Base-by-base conservation (phyloP, 2,329 filamentous ascomycete species). In the Botrytis porri region DNA sequence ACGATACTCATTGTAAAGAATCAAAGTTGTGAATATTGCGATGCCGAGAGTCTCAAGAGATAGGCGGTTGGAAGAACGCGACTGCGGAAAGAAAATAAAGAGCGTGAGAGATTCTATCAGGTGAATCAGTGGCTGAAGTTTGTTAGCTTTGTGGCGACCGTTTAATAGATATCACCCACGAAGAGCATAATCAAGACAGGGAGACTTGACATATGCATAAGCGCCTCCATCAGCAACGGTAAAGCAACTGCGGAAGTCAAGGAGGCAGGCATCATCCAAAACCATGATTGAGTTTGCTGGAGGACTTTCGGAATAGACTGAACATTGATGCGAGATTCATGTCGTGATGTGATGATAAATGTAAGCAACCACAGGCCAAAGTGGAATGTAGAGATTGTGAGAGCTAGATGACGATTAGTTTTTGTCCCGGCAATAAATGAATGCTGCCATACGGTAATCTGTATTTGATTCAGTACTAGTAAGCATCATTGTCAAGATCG, bases 191-290 rank as follows among this genome's bases (percentile, higher is more conserved):
- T 71, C 5, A 80, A 39, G 12, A 77, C 75, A n/a, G 76, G 75
- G 25, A 80, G 71, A 61, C 76, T 79, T 18, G 76, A 75, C 75
- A 79, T 75, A 61, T 80, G 77, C 1, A 79, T 61, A 8, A 80
- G 41, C 16, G 74, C 77, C 70, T 79, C 73, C 37, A 78, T 62
- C 25, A 79, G 66, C 69, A 79, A 62, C 16, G 77, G 78, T 14
- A 79, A 57, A 48, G 78, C 75, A 3, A 73, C 72, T 8, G 77
- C 76, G 59, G 77, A 77, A 32, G 75, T 51, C 12, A 77, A 39
- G 37, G 77, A 70, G 3, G 76, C 76, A 25, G 75, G 73, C 61
- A 78, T 51, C 76, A 77, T 77, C n/a, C 45, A 39, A 16, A 60
- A 16, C 75, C 75, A 79, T 45, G 48, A 45, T 39, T 22, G 43